phyloP scores from a whole-genome alignment of 768 basidiomycete species.

The Mycena polygramma region DNA sequence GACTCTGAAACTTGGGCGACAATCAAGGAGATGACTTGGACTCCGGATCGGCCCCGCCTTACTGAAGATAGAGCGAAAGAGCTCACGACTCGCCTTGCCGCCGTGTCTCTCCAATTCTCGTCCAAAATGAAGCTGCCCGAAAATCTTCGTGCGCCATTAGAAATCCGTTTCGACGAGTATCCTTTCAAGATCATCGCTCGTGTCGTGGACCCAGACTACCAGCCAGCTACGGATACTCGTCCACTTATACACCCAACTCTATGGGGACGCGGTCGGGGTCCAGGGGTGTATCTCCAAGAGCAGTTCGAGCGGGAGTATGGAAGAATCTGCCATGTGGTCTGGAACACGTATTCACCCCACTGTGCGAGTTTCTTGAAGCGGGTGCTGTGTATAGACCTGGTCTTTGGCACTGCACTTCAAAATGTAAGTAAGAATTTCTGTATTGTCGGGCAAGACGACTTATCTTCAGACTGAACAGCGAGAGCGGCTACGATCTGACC shows the following conservation, averaged over 20 bases:
- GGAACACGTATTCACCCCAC: neutral
- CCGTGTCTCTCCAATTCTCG: neutral
- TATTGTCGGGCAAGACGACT: neutral
- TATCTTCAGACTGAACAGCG: neutral
- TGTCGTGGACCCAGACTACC: neutral
- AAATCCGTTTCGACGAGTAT: neutral
- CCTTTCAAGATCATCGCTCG: neutral
- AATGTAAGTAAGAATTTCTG: neutral
- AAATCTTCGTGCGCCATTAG: neutral
- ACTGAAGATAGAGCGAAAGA: no score
- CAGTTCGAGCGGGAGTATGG: neutral
- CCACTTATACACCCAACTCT: no score
- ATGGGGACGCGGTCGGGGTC: no score
- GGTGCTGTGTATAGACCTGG: neutral
- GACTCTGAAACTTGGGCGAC: no score
- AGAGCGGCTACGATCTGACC: no score
- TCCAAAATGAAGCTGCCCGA: neutral
- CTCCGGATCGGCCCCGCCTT: no score
- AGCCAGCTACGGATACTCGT: no score
- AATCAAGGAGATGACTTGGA: no score
- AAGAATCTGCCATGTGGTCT: neutral
- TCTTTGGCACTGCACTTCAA: neutral
- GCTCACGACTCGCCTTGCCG: constrained; percentile 1
- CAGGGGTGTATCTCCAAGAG: neutral
- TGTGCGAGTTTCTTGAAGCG: neutral